A percentile compares a stretch with the other conserved stretches of the same genome.
These are phyloP conservation scores for Cordyceps fumosorosea DNA, from an alignment of 2,329 filamentous ascomycete species.

Conservation along the genomic window DNA sequence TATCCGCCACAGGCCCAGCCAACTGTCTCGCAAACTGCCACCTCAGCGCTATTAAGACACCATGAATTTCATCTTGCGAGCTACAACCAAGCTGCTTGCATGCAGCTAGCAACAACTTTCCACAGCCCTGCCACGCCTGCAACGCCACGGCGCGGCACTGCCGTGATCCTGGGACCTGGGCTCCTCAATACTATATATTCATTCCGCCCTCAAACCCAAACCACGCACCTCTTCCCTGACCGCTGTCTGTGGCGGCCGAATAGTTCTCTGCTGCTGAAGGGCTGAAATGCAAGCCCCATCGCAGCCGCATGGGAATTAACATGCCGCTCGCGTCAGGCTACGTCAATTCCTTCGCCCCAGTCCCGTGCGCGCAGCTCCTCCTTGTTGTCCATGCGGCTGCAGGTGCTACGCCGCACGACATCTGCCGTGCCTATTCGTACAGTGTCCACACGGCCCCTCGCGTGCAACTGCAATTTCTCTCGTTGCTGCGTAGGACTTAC, in stretches of 20 bases:
- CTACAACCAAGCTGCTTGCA: neutral
- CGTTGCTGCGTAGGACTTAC: neutral
- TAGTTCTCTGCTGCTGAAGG: neutral
- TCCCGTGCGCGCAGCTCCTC: neutral
- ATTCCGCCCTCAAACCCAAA: neutral
- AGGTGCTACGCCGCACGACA: neutral
- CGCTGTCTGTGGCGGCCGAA: neutral
- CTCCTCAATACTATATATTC: neutral
- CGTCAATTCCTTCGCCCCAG: neutral
- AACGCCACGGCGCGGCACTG: neutral
- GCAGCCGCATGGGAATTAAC: neutral
- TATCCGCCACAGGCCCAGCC: neutral
- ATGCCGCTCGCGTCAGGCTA: neutral
- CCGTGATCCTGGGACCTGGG: neutral
- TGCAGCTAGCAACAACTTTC: neutral
- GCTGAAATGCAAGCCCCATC: conserved; percentile 4
- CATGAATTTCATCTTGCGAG: neutral
- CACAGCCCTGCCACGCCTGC: neutral
- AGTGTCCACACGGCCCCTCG: neutral
- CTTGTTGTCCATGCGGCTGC: neutral
- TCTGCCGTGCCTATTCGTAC: neutral
- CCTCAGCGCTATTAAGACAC: neutral
- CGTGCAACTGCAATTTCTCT: neutral
- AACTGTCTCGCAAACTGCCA: neutral
- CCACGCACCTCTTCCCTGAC: neutral